phyloP scores from a whole-genome alignment of 805 yeast genomes.

The Saccharomycopsis olivae region DNA sequence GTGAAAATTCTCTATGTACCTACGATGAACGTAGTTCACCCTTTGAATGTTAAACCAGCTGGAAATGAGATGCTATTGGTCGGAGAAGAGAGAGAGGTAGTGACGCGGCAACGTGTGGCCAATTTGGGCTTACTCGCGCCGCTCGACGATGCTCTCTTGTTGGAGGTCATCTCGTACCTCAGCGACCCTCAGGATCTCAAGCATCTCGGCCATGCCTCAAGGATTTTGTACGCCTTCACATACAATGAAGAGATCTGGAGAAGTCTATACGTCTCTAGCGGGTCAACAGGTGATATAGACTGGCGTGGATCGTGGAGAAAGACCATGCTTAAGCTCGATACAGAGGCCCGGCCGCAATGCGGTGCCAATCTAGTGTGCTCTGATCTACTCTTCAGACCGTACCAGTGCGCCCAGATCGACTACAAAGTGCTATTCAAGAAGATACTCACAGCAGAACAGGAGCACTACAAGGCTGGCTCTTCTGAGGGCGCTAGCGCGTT shows the following conservation, averaged over 20 bases:
- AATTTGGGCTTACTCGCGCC: conserved; percentile 44
- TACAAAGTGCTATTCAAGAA: conserved; percentile 39
- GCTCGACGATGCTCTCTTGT: conserved; percentile 55
- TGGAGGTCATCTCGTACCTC: conserved; percentile 41
- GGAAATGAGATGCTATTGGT: conserved; percentile 43
- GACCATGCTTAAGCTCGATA: conserved; percentile 36
- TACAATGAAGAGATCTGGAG: conserved; percentile 82
- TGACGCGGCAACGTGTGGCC: conserved; percentile 19
- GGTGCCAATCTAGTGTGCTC: conserved; percentile 50
- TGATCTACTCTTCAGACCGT: conserved; percentile 74
- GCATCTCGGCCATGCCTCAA: conserved; percentile 47
- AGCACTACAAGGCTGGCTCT: conserved; percentile 6
- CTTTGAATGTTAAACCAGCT: conserved; percentile 63
- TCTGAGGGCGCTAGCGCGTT: conserved; percentile 15
- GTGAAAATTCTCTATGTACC: too few relatives aligned
- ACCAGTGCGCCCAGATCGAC: conserved; percentile 65
- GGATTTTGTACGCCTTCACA: conserved; percentile 58
- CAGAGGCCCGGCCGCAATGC: conserved; percentile 37
- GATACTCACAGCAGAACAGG: conserved; percentile 36
- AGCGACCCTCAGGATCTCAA: conserved; percentile 37
- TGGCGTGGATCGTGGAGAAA: conserved; percentile 80
- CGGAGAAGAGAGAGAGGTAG: conserved; percentile 14
- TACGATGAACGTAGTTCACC: too few relatives aligned
- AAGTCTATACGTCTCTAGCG: conserved; percentile 38
- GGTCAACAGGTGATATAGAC: too few relatives aligned